These are phyloP conservation scores for Angophora floribunda DNA, from an alignment of 345 rosid genomes.

Conservation along the genomic window DNA sequence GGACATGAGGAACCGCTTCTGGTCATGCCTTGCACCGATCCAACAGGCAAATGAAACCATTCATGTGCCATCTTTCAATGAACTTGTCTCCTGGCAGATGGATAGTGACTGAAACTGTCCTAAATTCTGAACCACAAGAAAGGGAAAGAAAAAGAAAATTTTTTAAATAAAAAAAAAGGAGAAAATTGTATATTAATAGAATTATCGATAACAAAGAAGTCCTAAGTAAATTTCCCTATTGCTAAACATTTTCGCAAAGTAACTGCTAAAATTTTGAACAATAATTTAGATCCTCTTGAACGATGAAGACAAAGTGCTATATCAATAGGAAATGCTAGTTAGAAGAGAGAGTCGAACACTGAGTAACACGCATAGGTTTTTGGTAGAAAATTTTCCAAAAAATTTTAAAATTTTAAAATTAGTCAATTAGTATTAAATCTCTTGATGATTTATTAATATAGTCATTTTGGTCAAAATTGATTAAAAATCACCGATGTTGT, in stretches of 20 bases:
- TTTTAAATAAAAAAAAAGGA: accelerated
- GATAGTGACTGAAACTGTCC: not conserved
- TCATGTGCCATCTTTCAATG: not conserved
- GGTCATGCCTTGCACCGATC: not conserved
- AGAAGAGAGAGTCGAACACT: not conserved
- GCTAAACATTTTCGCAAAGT: not conserved
- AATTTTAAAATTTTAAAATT: accelerated
- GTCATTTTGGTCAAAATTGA: accelerated
- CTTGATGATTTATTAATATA: not conserved
- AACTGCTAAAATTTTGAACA: not conserved
- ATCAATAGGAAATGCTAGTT: accelerated
- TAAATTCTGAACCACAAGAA: not conserved
- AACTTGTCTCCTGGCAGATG: not conserved
- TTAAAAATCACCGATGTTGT: not conserved
- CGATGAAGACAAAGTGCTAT: not conserved
- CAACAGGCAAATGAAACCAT: not conserved
- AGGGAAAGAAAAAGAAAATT: not conserved
- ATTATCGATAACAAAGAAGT: not conserved
- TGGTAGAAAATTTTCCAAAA: not conserved
- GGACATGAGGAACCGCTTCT: not conserved
- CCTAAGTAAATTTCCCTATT: not conserved
- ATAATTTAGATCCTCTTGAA: not conserved
- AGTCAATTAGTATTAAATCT: accelerated
- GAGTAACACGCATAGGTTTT: not conserved
- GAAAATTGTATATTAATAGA: not conserved